Evolutionary conservation across 768 basidiomycete genomes (phyloP).

Genomic region (Tylopilus balloui): DNA sequence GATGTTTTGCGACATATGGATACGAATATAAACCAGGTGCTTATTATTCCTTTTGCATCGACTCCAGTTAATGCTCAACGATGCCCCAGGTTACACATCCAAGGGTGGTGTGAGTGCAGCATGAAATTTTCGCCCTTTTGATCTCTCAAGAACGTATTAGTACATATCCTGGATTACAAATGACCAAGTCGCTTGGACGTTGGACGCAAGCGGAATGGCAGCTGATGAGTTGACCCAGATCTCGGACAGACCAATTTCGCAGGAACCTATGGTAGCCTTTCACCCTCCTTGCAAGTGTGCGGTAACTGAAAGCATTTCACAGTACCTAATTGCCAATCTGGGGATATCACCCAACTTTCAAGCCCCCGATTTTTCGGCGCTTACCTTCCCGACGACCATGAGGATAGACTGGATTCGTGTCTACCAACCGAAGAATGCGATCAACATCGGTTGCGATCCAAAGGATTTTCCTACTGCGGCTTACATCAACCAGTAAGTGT

Average conservation of each 20-base stretch:
- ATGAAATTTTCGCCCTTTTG: background rate
- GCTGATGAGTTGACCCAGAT: conserved; percentile 57
- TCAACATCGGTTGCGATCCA: conserved; percentile 86
- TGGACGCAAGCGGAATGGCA: conserved; percentile 58
- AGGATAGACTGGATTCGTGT: conserved; percentile 85
- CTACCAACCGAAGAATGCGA: conserved; percentile 67
- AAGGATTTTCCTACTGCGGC: conserved; percentile 68
- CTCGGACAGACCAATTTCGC: conserved; percentile 62
- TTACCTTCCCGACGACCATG: conserved; percentile 74
- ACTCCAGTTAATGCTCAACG: background rate
- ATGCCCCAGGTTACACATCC: conserved; percentile 19
- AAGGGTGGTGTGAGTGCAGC: conserved; percentile 45
- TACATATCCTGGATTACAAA: conserved; percentile 81
- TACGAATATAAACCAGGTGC: conserved; percentile 74
- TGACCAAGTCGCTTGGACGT: conserved; percentile 61
- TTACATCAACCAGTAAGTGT: conserved; percentile 71
- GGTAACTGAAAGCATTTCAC: conserved; percentile 1
- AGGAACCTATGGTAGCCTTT: conserved; percentile 72
- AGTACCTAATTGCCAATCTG: conserved; percentile 84
- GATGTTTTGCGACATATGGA: conserved; percentile 69
- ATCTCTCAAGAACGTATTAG: conserved; percentile 28
- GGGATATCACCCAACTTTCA: conserved; percentile 85
- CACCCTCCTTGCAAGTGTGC: background rate
- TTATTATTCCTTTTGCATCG: conserved; percentile 15
- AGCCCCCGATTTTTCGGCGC: conserved; percentile 60